Base-by-base conservation (phyloP, 495 filamentous ascomycete species). In the Xylaria palmicola region DNA sequence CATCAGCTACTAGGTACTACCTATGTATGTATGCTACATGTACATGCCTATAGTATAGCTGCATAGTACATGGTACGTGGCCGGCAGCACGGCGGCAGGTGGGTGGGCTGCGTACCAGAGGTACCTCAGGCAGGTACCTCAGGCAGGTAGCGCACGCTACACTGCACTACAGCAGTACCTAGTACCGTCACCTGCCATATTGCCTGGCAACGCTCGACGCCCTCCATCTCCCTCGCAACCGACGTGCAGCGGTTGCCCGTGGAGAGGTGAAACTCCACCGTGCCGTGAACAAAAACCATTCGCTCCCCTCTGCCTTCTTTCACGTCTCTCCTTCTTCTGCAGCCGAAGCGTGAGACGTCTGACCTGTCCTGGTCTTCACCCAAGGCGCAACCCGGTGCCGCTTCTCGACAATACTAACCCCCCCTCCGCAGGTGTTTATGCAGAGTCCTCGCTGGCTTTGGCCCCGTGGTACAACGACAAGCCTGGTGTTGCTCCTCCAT, bases 281-380 rank as follows among this genome's bases (percentile, higher is more conserved):
- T 60, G 48, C 56, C 58, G 43, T 7, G 48, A 55, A 61, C 59
- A 61, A 61, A 61, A 61, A 47, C 59, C 59, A 54, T 61, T 32
- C 30, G 20, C 39, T 40, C 40, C 59, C 49, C 49, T 55, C 58
- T 47, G 19, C 26, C 30, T 52, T 43, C 30, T 34, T 48, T 61
- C 50, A 44, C 40, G 50, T 10, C 20, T 61, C 50, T 37, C 39
- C 20, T 55, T 40, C 50, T 40, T 44, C 40, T 61, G 56, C 41
- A 50, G 56, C 56, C 56, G 56, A 58, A n/a, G 37, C 44, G 55
- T 37, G 55, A 37, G 55, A 37, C 48, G 56, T 36, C 43, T 45
- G 45, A 39, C 22, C 36, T 22, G 50, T 32, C 34, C 39, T 22
- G 19, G 24, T 24, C 22, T 43, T 54, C 39, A 27, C 5, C 37